Evolutionary conservation across 2,329 filamentous ascomycete genomes (phyloP).

Genomic region (Colletotrichum australisinense): DNA sequence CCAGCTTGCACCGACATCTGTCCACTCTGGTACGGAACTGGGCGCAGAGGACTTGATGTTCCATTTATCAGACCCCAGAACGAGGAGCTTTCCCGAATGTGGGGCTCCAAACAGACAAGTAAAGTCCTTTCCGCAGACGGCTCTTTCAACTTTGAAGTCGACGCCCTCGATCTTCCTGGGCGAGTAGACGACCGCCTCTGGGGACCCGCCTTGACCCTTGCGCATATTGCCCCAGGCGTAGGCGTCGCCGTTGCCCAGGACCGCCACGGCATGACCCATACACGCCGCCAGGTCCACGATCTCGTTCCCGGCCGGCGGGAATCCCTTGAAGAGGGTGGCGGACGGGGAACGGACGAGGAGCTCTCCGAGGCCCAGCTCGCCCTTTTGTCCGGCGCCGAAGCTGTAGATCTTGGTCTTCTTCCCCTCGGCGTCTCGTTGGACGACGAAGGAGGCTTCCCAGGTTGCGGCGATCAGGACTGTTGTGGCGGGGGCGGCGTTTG

Average conservation of each 20-base stretch:
- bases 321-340: conserved; percentile 65
- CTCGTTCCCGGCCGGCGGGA: conserved; percentile 70
- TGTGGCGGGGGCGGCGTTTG: conserved; percentile 7
- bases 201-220: conserved; percentile 83
- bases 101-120: conserved; percentile 75
- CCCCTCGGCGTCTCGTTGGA: conserved; percentile 57
- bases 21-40: conserved; percentile 65
- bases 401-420: conserved; percentile 65
- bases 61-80: conserved; percentile 84
- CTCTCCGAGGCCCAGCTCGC: conserved; percentile 76
- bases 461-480: conserved; percentile 71
- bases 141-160: conserved; percentile 72
- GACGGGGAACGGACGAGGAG: conserved; percentile 60
- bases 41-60: conserved; percentile 70
- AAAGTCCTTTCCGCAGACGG: conserved; percentile 86
- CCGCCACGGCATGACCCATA: conserved; percentile 80
- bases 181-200: conserved; percentile 61
- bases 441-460: conserved; percentile 80
- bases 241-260: conserved; percentile 79
- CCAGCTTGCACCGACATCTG: conserved; percentile 82
- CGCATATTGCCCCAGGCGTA: conserved; percentile 92
- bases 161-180: conserved; percentile 71
- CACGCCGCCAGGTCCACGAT: conserved; percentile 76
- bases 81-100: conserved; percentile 66
- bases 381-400: conserved; percentile 75